A percentile compares a stretch with the other conserved stretches of the same genome.
Evolutionary conservation across 139 green algal genomes (phyloP).

Genomic region (Marvania coccoides): DNA sequence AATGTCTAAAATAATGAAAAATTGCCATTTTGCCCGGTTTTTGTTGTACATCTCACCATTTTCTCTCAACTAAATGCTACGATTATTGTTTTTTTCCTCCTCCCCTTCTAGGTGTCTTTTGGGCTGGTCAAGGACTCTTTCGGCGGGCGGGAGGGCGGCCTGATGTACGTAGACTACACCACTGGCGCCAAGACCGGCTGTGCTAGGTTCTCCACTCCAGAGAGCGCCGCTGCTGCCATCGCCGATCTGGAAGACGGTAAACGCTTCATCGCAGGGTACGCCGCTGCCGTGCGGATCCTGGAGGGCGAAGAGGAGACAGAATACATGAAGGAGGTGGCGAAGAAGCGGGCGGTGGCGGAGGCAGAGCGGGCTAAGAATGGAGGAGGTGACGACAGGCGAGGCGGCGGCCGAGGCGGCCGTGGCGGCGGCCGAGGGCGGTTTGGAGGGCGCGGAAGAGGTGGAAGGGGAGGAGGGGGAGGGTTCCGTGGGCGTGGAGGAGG

Average conservation of each 20-base stretch:
- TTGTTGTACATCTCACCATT: no score
- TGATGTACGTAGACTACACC: slow-evolving; percentile 44
- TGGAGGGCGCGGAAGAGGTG: not conserved
- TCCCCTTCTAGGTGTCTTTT: no score
- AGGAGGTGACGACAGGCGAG: not conserved
- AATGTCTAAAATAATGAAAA: no score
- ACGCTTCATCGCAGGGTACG: slow-evolving; percentile 31
- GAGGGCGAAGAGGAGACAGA: slow-evolving; percentile 57
- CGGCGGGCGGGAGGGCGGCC: slow-evolving; percentile 33
- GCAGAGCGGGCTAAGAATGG: not conserved
- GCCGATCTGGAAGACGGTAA: slow-evolving; percentile 30
- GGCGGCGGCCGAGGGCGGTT: no score
- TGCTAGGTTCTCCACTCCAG: slow-evolving; percentile 35
- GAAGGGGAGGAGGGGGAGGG: not conserved
- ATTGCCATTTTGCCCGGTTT: no score
- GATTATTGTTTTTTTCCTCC: no score
- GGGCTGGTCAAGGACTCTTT: slow-evolving; percentile 37
- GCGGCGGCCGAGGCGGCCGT: not conserved
- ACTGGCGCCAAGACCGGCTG: slow-evolving; percentile 29
- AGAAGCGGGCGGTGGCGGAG: not conserved
- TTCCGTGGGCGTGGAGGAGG: slow-evolving; percentile 12
- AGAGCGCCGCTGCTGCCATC: slow-evolving; percentile 21
- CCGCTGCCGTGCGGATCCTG: slow-evolving; percentile 31
- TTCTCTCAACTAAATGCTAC: no score
- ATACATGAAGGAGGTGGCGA: slow-evolving; percentile 42